phyloP scores from a whole-genome alignment of 768 basidiomycete species.

The Trametopsis cervina region DNA sequence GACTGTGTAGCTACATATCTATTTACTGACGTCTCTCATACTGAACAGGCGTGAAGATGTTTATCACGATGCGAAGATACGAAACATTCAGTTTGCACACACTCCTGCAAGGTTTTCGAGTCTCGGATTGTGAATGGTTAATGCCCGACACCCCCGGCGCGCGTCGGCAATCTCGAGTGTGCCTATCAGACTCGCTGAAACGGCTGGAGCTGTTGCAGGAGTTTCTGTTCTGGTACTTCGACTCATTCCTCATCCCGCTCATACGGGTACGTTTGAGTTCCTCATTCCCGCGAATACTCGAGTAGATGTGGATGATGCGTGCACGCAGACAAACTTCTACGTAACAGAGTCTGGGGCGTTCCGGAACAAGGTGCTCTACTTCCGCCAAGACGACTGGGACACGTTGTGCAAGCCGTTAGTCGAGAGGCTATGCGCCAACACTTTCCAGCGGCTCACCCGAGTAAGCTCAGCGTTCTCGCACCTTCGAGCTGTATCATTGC shows the following conservation, averaged over 20 bases:
- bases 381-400: slow-evolving; percentile 94
- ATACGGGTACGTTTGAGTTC: slow-evolving; percentile 67
- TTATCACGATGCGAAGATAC: slow-evolving; percentile 71
- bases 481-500: background rate
- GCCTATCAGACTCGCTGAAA: slow-evolving; percentile 65
- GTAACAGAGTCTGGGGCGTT: slow-evolving; percentile 87
- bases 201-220: slow-evolving; percentile 79
- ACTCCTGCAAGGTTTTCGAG: slow-evolving; percentile 69
- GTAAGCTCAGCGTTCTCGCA: slow-evolving; percentile 31
- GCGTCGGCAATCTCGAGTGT: slow-evolving; percentile 38
- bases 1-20: background rate
- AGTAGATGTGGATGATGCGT: background rate
- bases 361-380: slow-evolving; percentile 79
- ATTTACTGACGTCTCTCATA: background rate
- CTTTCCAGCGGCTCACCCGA: slow-evolving; percentile 64
- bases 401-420: slow-evolving; percentile 75
- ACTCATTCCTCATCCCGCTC: slow-evolving; percentile 73
- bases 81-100: slow-evolving; percentile 75
- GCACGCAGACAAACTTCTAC: slow-evolving; percentile 80
- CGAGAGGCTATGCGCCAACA: slow-evolving; percentile 58
- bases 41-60: slow-evolving; percentile 57
- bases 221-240: slow-evolving; percentile 92
- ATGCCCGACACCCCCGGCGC: slow-evolving; percentile 35
- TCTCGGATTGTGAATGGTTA: slow-evolving; percentile 77
- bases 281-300: background rate